Conservation (phyloP, 2,329 filamentous ascomycete genomes). For the Xylaria sp. region DNA sequence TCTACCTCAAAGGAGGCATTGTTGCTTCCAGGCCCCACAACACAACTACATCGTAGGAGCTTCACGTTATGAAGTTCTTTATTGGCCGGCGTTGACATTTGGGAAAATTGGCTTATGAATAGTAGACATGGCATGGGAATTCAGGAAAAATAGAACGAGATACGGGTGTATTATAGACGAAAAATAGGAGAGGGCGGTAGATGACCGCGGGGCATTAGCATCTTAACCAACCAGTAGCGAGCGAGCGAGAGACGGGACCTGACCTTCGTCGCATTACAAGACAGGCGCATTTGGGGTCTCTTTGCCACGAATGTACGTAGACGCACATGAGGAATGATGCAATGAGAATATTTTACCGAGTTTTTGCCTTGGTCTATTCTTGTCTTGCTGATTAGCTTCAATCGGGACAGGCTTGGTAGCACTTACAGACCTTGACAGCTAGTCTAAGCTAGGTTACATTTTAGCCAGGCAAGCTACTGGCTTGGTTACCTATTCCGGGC, state of each 20-base stretch:
- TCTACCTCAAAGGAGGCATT: neutral
- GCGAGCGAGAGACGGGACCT: neutral
- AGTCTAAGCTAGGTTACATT: neutral
- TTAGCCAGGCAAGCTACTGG: neutral
- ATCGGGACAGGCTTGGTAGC: neutral
- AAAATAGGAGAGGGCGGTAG: neutral
- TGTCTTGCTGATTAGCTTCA: neutral
- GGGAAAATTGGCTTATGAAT: neutral
- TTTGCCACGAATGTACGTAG: constrained; percentile 3
- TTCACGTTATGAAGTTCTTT: neutral
- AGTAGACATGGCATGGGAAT: neutral
- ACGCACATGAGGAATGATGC: constrained; percentile 19
- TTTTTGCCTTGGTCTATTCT: neutral
- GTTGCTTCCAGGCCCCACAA: neutral
- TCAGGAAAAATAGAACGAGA: neutral
- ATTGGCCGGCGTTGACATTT: neutral
- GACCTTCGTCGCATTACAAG: constrained; percentile 2
- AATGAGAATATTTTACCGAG: constrained; percentile 2
- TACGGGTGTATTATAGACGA: constrained; percentile 16
- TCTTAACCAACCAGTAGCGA: neutral
- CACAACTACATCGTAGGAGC: neutral
- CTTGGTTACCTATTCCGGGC: constrained; percentile 34
- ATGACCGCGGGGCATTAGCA: neutral
- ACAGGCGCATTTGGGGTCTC: neutral
- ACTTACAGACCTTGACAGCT: no score